Evolutionary conservation across 2,329 filamentous ascomycete genomes (phyloP).

Genomic region (Alternaria ethzedia): DNA sequence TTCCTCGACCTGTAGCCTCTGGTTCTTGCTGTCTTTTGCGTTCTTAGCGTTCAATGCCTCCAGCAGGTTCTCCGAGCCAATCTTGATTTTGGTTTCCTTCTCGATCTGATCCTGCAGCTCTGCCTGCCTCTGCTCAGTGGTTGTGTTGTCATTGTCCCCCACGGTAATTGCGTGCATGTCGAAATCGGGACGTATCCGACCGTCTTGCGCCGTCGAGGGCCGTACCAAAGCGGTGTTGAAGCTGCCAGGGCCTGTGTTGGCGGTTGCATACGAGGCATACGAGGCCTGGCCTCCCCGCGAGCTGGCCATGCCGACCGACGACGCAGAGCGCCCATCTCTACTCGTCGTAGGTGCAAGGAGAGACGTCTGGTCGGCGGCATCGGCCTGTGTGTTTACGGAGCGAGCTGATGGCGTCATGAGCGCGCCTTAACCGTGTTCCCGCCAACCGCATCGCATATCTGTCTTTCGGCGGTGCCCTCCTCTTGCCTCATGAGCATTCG

Average conservation of each 20-base stretch:
- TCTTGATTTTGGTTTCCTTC: constrained; percentile 97
- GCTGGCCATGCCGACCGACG: constrained; percentile 62
- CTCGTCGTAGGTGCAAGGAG: constrained; percentile 54
- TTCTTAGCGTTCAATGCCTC: constrained; percentile 95
- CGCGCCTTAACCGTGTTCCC: constrained; percentile 46
- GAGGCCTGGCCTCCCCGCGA: constrained; percentile 67
- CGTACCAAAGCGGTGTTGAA: constrained; percentile 84
- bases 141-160: constrained; percentile 67
- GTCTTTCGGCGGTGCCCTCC: constrained; percentile 33
- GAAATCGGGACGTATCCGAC: constrained; percentile 63
- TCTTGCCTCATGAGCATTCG: constrained; percentile 45
- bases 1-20: constrained; percentile 66
- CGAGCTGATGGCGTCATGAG: constrained; percentile 52
- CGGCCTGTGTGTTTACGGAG: constrained; percentile 49
- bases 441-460: constrained; percentile 48
- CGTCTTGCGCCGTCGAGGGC: constrained; percentile 70
- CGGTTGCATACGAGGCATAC: constrained; percentile 71
- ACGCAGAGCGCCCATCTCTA: constrained; percentile 64
- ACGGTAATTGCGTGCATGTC: constrained; percentile 58
- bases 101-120: constrained; percentile 83
- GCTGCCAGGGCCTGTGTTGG: constrained; percentile 72
- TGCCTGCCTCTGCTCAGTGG: constrained; percentile 75
- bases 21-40: constrained; percentile 86
- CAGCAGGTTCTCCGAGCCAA: constrained; percentile 95
- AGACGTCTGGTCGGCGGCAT: constrained; percentile 46